Base-by-base conservation (phyloP, 768 basidiomycete species). In the Podaxis sp. region DNA sequence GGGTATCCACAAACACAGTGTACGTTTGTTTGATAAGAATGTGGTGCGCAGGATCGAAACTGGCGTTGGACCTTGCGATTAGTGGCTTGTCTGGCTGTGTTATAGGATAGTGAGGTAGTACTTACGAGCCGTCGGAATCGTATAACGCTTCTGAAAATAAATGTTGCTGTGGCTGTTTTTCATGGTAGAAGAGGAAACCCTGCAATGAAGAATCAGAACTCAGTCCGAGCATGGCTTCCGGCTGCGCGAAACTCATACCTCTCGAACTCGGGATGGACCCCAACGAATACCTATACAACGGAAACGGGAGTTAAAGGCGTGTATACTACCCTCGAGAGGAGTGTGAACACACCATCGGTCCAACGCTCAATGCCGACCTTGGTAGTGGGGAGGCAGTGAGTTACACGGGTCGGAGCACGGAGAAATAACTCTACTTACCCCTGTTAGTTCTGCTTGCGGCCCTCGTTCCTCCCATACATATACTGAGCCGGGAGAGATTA, bases 401-500 rank as follows among this genome's bases (percentile, higher is more conserved):
- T 65, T 54, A 65, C 51, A 53, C n/a, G 53, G 52, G 38, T 36
- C 17, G 43, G 24, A 19, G 36, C 22, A 37, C n/a, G 55, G 25
- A 22, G 12, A 50, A 51, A 41, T 29, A 29, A 22, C 46, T 55
- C 2, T 41, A 75, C 83, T 71, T 74, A 91, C 89, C 65, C 90
- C 89, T 62, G 88, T 89, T 29, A 88, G 77, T 65, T 90, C 90
- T 54, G 87, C 79, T 61, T 87, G 84, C 43, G 88, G 84, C 0
- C 86, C 86, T 59, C 91, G 81, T 73, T 93, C 91, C 70, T 93
- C 91, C 90, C 91, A 93, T 15, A 93, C 91, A 67, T 90, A 93
- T 6, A 92, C 87, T 55, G 85, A 85, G 19, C 91, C 91, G 7
- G 90, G 82, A n/a, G 80, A 70, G 59, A 93, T 90, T 61, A 83